phyloP scores from a whole-genome alignment of 1,284 basidiomycete species.

The Apiotrichum porosum region DNA sequence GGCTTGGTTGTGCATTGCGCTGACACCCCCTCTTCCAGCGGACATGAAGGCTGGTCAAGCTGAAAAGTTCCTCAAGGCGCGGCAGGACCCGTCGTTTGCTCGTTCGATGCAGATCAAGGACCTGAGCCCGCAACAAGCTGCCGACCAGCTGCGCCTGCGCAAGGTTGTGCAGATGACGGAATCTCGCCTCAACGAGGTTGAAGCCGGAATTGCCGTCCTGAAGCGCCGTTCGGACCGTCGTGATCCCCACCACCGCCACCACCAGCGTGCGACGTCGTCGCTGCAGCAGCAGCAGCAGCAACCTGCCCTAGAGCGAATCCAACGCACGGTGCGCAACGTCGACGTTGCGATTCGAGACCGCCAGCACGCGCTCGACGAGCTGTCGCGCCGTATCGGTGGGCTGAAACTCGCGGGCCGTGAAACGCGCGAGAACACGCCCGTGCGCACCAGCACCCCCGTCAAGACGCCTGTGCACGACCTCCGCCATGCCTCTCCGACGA shows the following conservation, averaged over 20 bases:
- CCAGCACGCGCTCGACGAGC: constrained; percentile 49
- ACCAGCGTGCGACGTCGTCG: neutral
- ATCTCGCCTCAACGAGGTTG: constrained; percentile 47
- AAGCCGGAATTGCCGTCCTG: constrained; percentile 30
- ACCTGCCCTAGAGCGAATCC: constrained; percentile 50
- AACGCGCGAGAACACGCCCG: constrained; percentile 2
- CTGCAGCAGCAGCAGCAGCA: constrained; percentile 7
- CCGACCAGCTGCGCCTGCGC: constrained; percentile 50
- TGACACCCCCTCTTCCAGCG: constrained; percentile 31
- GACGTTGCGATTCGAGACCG: constrained; percentile 48
- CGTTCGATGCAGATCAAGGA: constrained; percentile 51
- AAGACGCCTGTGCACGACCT: no score
- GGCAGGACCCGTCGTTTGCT: constrained; percentile 51
- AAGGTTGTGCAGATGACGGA: constrained; percentile 47
- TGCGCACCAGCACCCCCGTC: neutral
- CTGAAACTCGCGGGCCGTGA: constrained; percentile 23
- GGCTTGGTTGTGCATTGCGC: no score
- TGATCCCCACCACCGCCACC: neutral
- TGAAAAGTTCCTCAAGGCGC: constrained; percentile 51
- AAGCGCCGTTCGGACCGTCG: constrained; percentile 30
- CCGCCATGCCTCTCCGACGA: neutral
- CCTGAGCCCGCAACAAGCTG: constrained; percentile 52
- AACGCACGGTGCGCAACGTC: constrained; percentile 51
- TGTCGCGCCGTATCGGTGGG: constrained; percentile 45
- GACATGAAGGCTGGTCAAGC: constrained; percentile 51